Conservation (phyloP, 108 stramenopile genomes). For the Mayamaea pseudoterrestris region DNA sequence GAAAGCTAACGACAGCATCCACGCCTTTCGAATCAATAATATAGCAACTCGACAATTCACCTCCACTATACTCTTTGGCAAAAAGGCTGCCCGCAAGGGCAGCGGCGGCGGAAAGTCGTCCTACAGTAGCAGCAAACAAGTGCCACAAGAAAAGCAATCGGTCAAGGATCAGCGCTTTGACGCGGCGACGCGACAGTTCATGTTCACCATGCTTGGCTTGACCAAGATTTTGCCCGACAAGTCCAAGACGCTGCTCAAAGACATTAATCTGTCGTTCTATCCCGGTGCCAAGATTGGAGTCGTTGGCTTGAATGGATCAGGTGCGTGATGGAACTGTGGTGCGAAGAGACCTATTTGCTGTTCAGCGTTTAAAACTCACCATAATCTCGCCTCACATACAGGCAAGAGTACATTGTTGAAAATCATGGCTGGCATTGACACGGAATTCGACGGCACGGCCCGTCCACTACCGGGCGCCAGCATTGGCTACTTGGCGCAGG, state of each 20-base stretch:
- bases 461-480: slow-evolving; percentile 73
- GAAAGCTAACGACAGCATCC: too few relatives aligned
- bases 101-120: slow-evolving; percentile 5
- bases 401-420: slow-evolving; percentile 86
- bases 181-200: slow-evolving; percentile 80
- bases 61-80: slow-evolving; percentile 7
- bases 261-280: slow-evolving; percentile 79
- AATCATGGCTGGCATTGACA: slow-evolving; percentile 92
- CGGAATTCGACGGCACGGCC: slow-evolving; percentile 76
- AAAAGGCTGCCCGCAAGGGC: slow-evolving; percentile 27
- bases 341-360: too few relatives aligned
- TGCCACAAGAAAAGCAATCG: slow-evolving; percentile 57
- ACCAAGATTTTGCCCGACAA: slow-evolving; percentile 78
- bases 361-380: too few relatives aligned
- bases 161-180: slow-evolving; percentile 78
- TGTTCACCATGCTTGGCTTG: slow-evolving; percentile 74
- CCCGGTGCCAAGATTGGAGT: slow-evolving; percentile 89
- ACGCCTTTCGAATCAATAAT: too few relatives aligned
- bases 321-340: too few relatives aligned
- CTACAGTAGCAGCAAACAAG: slow-evolving; percentile 7
- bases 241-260: slow-evolving; percentile 74
- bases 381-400: too few relatives aligned
- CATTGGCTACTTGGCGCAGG: slow-evolving; percentile 82
- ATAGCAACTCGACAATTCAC: neutral
- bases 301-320: slow-evolving; percentile 81